Base-by-base conservation (phyloP, 805 yeast genomes). In the Myxozyma geophila region DNA sequence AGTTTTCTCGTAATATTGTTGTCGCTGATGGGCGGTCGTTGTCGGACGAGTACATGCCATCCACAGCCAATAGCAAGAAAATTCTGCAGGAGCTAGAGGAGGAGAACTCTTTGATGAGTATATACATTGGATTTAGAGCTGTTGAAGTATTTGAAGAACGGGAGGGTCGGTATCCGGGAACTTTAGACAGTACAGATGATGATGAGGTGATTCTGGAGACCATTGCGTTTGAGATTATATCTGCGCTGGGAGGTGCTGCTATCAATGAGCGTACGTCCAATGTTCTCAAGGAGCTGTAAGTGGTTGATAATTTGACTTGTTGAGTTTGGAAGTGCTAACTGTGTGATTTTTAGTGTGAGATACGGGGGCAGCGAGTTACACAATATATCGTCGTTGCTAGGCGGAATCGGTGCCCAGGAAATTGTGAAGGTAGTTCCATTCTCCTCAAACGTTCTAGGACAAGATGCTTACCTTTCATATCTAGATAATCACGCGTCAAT, bases 391-490 rank as follows among this genome's bases (percentile, higher is more conserved):
- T 81, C 96, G 4, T 75, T 90, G 2, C 78, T 90, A 68, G 98
- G 97, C 1, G 98, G 97, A 0, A 78, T 92, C 12, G 92, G 85
- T 0, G 87, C 91, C 2, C 97, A 93, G 73, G 99, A 93, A 73
- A 85, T 84, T 4, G 79, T 90, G 57, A 93, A 95, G 76, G 72
- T 85, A 50, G 71, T 67, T 39, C 2, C 28, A 17, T 43, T 37
- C 13, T 15, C 15, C 36, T 7, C 7, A 39, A 37, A 17, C 53
- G 19, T 33, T 21, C n/a, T 13, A 19, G 10, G 41, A 21, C 15
- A 13, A 8, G 7, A 13, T 43, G 15, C 39, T 37, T 15, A 40
- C 10, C n/a, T n/a, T 17, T 15, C 40, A 46, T 13, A 7, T 35
- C 23, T 53, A 69, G 70, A 64, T 83, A 2, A 70, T 89, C 28